Percentiles rank a stretch among this genome's conserved stretches.
These are phyloP conservation scores for Thecaphora frezii DNA, from an alignment of 1,284 basidiomycete genomes.

Conservation along the genomic window DNA sequence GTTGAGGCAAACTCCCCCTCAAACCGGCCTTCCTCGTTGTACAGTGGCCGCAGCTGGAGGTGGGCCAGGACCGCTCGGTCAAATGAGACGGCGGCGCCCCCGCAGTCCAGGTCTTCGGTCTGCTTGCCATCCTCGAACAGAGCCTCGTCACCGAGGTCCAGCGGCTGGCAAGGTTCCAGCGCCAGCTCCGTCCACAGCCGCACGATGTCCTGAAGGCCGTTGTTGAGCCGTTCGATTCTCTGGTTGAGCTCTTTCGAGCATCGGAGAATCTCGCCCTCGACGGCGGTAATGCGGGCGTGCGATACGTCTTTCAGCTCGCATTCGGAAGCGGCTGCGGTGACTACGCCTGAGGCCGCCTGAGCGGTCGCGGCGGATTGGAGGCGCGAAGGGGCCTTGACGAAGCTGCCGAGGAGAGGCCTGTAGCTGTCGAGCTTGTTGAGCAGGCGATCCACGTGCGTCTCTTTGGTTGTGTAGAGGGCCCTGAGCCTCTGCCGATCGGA, in stretches of 20 bases:
- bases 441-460: slow-evolving; percentile 30
- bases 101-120: slow-evolving; percentile 19
- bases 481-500: slow-evolving; percentile 27
- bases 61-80: slow-evolving; percentile 44
- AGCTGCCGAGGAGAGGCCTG: slow-evolving; percentile 28
- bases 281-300: slow-evolving; percentile 17
- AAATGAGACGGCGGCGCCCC: slow-evolving; percentile 25
- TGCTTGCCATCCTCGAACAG: slow-evolving; percentile 15
- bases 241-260: slow-evolving; percentile 41
- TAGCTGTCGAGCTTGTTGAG: slow-evolving; percentile 25
- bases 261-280: slow-evolving; percentile 42
- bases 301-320: slow-evolving; percentile 31
- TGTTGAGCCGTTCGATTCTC: slow-evolving; percentile 36
- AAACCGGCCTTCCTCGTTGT: slow-evolving; percentile 26
- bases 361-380: slow-evolving; percentile 1
- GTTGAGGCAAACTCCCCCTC: slow-evolving; percentile 38
- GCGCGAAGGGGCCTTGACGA: slow-evolving; percentile 22
- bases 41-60: slow-evolving; percentile 38
- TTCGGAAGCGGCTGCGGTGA: slow-evolving; percentile 1
- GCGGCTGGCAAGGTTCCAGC: slow-evolving; percentile 30
- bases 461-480: slow-evolving; percentile 18
- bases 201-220: slow-evolving; percentile 40
- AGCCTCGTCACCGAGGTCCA: slow-evolving; percentile 18
- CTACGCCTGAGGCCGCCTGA: background rate
- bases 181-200: slow-evolving; percentile 54